Conservation (phyloP, 495 filamentous ascomycete genomes). For the Neurospora sp. region DNA sequence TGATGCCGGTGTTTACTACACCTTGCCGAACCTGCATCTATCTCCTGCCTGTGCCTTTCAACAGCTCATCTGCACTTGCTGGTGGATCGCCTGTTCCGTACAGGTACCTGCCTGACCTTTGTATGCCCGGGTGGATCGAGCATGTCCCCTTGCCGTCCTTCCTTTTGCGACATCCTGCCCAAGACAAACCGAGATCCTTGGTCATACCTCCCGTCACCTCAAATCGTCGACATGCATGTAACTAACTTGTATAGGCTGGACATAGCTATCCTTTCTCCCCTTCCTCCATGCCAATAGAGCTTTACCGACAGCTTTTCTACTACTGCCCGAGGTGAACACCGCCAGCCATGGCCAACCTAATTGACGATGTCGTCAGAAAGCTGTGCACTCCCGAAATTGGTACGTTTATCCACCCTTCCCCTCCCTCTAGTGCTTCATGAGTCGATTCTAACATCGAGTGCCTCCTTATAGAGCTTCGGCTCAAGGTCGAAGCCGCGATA, state of each 20-base stretch:
- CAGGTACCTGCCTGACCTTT: neutral
- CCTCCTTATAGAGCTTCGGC: slow-evolving; percentile 51
- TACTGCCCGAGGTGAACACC: slow-evolving; percentile 14
- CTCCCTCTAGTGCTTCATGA: neutral
- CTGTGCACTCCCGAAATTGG: slow-evolving; percentile 42
- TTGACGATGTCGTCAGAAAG: slow-evolving; percentile 45
- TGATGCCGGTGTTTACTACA: neutral
- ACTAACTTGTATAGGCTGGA: neutral
- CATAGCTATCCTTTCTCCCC: neutral
- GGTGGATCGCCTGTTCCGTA: neutral
- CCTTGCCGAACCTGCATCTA: neutral
- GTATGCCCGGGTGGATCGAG: neutral
- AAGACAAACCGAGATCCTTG: neutral
- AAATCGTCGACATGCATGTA: neutral
- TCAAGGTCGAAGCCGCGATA: slow-evolving; percentile 64
- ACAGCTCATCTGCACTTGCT: neutral
- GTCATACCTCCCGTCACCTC: neutral
- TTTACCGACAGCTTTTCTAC: neutral
- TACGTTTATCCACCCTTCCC: slow-evolving; percentile 13
- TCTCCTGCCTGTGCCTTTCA: neutral
- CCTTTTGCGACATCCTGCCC: neutral
- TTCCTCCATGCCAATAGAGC: neutral
- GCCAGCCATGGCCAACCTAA: slow-evolving; percentile 41
- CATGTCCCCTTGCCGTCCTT: neutral
- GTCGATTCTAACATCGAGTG: neutral